Percentiles rank a stretch among this genome's conserved stretches.
phyloP scores from a whole-genome alignment of 2,329 filamentous ascomycete genomes.

The Macroventuria anomochaeta region DNA sequence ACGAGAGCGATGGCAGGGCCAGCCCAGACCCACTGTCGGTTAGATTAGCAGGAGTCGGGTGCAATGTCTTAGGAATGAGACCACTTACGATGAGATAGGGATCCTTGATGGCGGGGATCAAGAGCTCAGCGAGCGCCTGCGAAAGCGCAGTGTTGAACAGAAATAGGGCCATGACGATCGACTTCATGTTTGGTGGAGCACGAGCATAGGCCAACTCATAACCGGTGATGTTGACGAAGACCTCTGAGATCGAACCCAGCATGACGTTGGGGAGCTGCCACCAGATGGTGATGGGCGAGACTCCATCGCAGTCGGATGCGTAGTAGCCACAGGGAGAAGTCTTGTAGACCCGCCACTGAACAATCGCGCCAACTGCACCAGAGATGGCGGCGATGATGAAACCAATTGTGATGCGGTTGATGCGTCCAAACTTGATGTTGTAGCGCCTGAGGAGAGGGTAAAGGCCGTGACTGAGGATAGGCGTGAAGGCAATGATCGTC shows the following conservation, averaged over 20 bases:
- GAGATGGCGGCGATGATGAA: constrained; percentile 58
- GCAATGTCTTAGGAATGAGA: accelerated
- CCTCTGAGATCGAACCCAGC: constrained; percentile 35
- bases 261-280: constrained; percentile 51
- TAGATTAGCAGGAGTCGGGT: neutral
- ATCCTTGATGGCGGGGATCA: constrained; percentile 55
- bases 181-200: constrained; percentile 52
- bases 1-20: constrained; percentile 58
- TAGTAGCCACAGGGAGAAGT: constrained; percentile 53
- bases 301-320: constrained; percentile 49
- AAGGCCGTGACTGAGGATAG: constrained; percentile 57
- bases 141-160: constrained; percentile 52
- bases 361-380: constrained; percentile 47
- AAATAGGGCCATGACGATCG: constrained; percentile 52
- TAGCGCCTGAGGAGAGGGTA: constrained; percentile 55
- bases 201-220: constrained; percentile 56
- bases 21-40: constrained; percentile 53
- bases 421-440: constrained; percentile 56
- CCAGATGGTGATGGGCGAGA: constrained; percentile 53
- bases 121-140: constrained; percentile 51
- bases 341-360: constrained; percentile 57
- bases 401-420: constrained; percentile 60
- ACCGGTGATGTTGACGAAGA: constrained; percentile 53
- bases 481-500: constrained; percentile 37
- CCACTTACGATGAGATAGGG: constrained; percentile 51